A percentile compares a stretch with the other conserved stretches of the same genome.
These are phyloP conservation scores for Argentina anserina DNA, from an alignment of 306 rosid genomes.

Conservation along the genomic window DNA sequence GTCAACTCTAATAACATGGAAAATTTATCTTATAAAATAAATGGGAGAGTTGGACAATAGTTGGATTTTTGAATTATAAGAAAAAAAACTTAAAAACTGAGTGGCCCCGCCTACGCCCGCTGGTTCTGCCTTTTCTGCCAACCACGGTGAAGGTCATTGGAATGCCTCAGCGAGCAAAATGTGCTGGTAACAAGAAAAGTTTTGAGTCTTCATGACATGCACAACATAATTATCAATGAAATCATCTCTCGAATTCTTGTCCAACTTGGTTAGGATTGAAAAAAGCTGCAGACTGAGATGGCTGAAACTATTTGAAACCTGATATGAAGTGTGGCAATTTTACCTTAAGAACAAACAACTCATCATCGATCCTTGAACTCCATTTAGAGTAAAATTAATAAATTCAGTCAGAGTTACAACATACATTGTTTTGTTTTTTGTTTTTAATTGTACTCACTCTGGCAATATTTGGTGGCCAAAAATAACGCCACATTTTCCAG, in stretches of 20 bases:
- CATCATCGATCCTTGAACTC: conserved; percentile 83
- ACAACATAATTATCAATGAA: background rate
- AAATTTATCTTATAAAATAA: too few species aligned
- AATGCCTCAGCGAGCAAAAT: conserved; percentile 60
- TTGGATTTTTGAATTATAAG: too few species aligned
- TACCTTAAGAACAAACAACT: conserved; percentile 91
- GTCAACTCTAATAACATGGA: too few species aligned
- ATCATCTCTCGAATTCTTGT: background rate
- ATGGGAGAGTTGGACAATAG: too few species aligned
- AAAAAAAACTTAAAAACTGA: too few species aligned
- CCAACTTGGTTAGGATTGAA: conserved; percentile 49
- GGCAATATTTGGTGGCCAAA: conserved; percentile 62
- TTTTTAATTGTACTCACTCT: background rate
- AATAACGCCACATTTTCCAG: conserved; percentile 85
- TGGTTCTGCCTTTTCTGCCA: too few species aligned
- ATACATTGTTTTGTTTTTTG: too few species aligned
- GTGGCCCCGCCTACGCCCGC: too few species aligned
- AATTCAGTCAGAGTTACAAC: background rate
- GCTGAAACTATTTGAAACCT: conserved; percentile 90
- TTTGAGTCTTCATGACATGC: conserved; percentile 1
- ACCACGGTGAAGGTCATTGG: conserved; percentile 96
- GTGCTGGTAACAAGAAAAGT: conserved; percentile 50
- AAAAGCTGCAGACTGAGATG: conserved; percentile 96
- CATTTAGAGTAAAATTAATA: conserved; percentile 46
- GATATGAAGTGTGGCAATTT: conserved; percentile 93